These are phyloP conservation scores for Aschersonia sp. DNA, from an alignment of 2,329 filamentous ascomycete genomes.

Conservation along the genomic window DNA sequence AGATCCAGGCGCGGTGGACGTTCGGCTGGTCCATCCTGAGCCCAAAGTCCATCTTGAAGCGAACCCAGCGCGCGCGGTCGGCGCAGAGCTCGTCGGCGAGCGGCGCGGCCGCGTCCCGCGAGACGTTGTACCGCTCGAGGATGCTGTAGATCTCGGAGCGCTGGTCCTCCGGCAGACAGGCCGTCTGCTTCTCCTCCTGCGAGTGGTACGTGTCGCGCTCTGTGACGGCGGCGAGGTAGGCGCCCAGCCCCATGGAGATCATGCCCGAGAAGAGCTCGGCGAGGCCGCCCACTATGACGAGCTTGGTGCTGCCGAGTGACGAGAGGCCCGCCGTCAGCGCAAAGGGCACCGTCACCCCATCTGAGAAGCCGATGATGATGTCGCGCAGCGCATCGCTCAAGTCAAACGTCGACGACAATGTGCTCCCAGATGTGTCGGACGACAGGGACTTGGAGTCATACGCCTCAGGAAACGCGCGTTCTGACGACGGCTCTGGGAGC, in stretches of 20 bases:
- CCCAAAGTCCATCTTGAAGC: conserved; percentile 46
- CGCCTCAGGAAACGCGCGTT: conserved; percentile 8
- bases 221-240: conserved; percentile 51
- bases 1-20: conserved; percentile 32
- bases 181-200: conserved; percentile 31
- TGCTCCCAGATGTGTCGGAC: conserved; percentile 5
- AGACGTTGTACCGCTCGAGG: conserved; percentile 34
- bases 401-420: conserved; percentile 12
- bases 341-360: conserved; percentile 68
- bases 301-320: conserved; percentile 45
- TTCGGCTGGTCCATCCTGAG: conserved; percentile 30
- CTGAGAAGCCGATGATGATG: conserved; percentile 61
- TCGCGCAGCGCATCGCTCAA: conserved; percentile 38
- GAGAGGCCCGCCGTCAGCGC: conserved; percentile 62
- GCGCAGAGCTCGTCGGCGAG: conserved; percentile 34
- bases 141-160: conserved; percentile 34
- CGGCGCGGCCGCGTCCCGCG: conserved; percentile 22
- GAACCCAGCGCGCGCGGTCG: conserved; percentile 33
- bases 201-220: conserved; percentile 36
- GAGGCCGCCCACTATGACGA: conserved; percentile 57
- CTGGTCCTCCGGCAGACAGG: conserved; percentile 26
- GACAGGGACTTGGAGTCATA: conserved; percentile 11
- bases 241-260: conserved; percentile 66
- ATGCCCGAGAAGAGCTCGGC: conserved; percentile 63
- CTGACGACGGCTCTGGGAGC: conserved; percentile 15